Conservation (phyloP, 1,139 yeast genomes). For the Yamadazyma jaroonii region DNA sequence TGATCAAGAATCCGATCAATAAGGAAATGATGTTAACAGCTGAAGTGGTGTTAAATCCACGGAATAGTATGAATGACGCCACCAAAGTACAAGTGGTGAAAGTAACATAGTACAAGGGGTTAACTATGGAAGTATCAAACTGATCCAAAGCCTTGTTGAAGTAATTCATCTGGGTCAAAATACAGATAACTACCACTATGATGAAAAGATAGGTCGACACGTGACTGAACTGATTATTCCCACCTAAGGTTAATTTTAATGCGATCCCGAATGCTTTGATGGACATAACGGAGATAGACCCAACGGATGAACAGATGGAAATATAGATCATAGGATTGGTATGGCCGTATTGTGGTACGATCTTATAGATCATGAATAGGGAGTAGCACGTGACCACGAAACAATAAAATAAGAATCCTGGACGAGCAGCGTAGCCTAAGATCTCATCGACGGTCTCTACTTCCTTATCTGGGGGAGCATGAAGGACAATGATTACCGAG, state of each 20-base stretch:
- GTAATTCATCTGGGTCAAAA: conserved; percentile 88
- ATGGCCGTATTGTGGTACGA: conserved; percentile 79
- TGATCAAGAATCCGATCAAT: conserved; percentile 81
- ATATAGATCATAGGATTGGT: conserved; percentile 87
- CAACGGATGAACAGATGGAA: conserved; percentile 87
- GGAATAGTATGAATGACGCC: conserved; percentile 83
- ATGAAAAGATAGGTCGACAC: conserved; percentile 81
- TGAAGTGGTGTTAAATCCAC: conserved; percentile 83
- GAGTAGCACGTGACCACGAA: conserved; percentile 63
- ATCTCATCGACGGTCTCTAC: conserved; percentile 88
- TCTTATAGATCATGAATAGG: conserved; percentile 73
- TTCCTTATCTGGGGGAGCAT: conserved; percentile 93
- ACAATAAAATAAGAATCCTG: conserved; percentile 73
- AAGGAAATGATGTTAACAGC: conserved; percentile 82
- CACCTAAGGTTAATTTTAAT: conserved; percentile 75
- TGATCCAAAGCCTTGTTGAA: conserved; percentile 92
- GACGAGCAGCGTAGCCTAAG: conserved; percentile 73
- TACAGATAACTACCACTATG: conserved; percentile 75
- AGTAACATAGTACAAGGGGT: conserved; percentile 87
- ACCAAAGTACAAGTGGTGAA: conserved; percentile 85
- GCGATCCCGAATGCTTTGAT: conserved; percentile 95
- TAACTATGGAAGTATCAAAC: conserved; percentile 88
- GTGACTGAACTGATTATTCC: conserved; percentile 89
- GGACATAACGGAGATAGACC: conserved; percentile 88
- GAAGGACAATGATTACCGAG: conserved; percentile 83